Base-by-base conservation (phyloP, 2,329 filamentous ascomycete genomes). In the Ascochyta koolunga region DNA sequence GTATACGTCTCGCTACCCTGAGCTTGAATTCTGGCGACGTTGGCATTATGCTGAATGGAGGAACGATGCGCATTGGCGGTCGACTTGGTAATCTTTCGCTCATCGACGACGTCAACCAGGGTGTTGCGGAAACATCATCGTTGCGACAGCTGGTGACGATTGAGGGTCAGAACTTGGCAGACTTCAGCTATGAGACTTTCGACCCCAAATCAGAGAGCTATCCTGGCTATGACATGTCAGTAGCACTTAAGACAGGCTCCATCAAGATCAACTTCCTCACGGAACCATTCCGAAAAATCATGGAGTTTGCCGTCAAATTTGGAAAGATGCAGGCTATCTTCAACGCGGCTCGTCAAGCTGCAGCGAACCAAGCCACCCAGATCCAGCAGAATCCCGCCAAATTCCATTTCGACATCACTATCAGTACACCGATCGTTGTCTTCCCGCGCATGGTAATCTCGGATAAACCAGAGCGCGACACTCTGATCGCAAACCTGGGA, bases 251-350 rank as follows among this genome's bases (percentile, higher is more conserved):
- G 31, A 93, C 95, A 16, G 95, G 95, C 1, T 99, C 95, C 0
- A 89, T 99, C 73, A 98, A 96, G 77, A 82, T 99, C 71, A 98
- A 97, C 72, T 99, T 99, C 72, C 79, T 98, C 4, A 93, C 97
- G 58, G 96, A 99, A 73, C 95, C 95, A 0, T 97, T 98, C 80
- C 87, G 95, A 46, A 98, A 98, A 77, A 98, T 99, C 60, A 91
- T 99, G 75, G 91, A 96, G 63, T 99, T 99, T 75, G 81, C 96
- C 37, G 92, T 99, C 73, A 99, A 99, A 68, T 99, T 99, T 73
- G 95, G 96, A 56, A 96, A 96, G 77, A 99, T 99, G 95, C 95
- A 99, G 76, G 93, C 95, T 19, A 89, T 99, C 47, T 99, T 96
- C 80, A 99, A 99, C 70, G 93, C 95, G 36, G 95, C 96, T 11